Conservation (phyloP, 768 basidiomycete genomes). For the Boletus edulis region DNA sequence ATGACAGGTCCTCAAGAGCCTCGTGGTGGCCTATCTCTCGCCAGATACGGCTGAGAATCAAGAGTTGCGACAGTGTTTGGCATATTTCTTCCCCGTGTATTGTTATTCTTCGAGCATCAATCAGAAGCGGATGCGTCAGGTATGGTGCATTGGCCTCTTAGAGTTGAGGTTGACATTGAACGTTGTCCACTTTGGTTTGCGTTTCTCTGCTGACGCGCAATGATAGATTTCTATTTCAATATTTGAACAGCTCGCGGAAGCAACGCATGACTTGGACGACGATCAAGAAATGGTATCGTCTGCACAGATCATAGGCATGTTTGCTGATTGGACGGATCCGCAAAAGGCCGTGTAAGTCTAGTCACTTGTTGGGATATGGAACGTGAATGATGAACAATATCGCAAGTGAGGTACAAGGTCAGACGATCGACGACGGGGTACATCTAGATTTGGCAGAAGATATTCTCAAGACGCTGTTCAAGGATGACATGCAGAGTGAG, state of each 20-base stretch:
- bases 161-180: too few relatives aligned
- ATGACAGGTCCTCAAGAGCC: slow-evolving; percentile 44
- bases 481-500: slow-evolving; percentile 52
- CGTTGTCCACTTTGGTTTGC: too few relatives aligned
- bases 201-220: not conserved
- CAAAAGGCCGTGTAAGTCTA: slow-evolving; percentile 55
- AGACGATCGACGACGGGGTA: slow-evolving; percentile 37
- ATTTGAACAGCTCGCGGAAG: slow-evolving; percentile 56
- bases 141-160: not conserved
- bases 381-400: not conserved
- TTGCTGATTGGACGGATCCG: slow-evolving; percentile 89
- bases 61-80: slow-evolving; percentile 79
- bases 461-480: slow-evolving; percentile 48
- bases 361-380: not conserved
- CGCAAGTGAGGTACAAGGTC: slow-evolving; percentile 38
- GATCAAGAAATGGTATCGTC: slow-evolving; percentile 73
- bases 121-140: slow-evolving; percentile 69
- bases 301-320: slow-evolving; percentile 70
- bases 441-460: slow-evolving; percentile 58
- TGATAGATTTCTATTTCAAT: slow-evolving; percentile 67
- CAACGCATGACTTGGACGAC: slow-evolving; percentile 65
- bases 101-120: slow-evolving; percentile 77
- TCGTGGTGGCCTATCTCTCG: slow-evolving; percentile 67
- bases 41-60: slow-evolving; percentile 81
- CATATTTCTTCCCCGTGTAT: slow-evolving; percentile 84